Evolutionary conservation across 129 eudicot genomes (phyloP).

Genomic region (Flaveria trinervia): DNA sequence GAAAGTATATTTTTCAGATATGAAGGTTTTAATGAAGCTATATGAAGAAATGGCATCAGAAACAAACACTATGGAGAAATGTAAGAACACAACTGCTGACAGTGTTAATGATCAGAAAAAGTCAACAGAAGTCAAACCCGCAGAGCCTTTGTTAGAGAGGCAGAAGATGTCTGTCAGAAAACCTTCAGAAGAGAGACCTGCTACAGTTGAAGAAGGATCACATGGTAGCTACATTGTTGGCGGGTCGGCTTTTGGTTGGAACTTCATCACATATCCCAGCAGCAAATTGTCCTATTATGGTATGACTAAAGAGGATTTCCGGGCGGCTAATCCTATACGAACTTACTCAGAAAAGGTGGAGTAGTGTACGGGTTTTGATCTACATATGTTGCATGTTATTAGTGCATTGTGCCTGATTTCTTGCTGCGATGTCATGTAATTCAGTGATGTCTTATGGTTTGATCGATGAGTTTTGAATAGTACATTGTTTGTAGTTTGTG

Average conservation of each 20-base stretch:
- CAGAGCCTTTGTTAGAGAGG: constrained; percentile 26
- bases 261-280: constrained; percentile 56
- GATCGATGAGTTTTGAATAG: constrained; percentile 6
- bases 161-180: constrained; percentile 19
- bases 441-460: background rate
- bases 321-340: constrained; percentile 47
- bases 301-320: constrained; percentile 66
- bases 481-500: background rate
- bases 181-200: constrained; percentile 44
- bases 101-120: constrained; percentile 27
- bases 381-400: background rate
- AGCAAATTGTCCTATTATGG: constrained; percentile 66
- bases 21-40: constrained; percentile 61
- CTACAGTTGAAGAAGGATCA: constrained; percentile 28
- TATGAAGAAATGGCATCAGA: constrained; percentile 64
- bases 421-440: background rate
- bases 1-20: constrained; percentile 43
- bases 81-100: constrained; percentile 30
- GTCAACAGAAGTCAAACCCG: constrained; percentile 35
- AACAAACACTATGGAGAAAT: constrained; percentile 30
- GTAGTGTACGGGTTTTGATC: background rate
- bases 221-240: constrained; percentile 75
- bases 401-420: background rate
- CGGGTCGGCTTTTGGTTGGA: constrained; percentile 98
- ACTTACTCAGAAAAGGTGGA: constrained; percentile 15